Base-by-base conservation (phyloP, 306 rosid species). In the Prunus mira region DNA sequence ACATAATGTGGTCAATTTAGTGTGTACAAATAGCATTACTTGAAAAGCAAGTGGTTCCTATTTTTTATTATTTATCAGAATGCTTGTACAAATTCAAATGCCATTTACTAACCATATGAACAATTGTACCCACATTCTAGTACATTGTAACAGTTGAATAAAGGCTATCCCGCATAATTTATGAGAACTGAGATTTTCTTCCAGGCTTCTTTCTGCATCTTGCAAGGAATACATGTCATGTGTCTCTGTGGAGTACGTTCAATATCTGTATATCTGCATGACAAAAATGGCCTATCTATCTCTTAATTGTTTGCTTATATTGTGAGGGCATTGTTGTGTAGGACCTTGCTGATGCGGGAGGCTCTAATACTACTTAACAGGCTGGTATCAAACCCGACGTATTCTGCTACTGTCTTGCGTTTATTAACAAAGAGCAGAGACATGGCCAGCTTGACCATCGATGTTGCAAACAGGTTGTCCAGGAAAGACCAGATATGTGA, bases 291-390 rank as follows among this genome's bases (percentile, higher is more conserved):
- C 41, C 41, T 28, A 3, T 67, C 1, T 34, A 15, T 69, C 57
- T 72, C 65, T 63, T 64, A n/a, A 18, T 32, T 24, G 65, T 67
- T 76, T 76, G 78, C 79, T 69, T 60, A 69, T 60, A 69, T 67
- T 72, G 7, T 11, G 63, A 67, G 55, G 12, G 67, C 55, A 60
- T 77, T 77, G 27, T 80, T 67, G 28, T 69, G 80, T 20, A 94
- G 98, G 95, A 88, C 93, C n/a, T 86, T 92, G 86, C 85, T 92
- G 69, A 81, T 92, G 18, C 86, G 98, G 73, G 98, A 94, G 89
- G 89, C 86, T 67, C 86, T 94, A 64, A 94, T 94, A 72, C 82
- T 94, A 78, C 95, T 94, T 0, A 92, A 94, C 83, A 86, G 98
- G 72, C 83, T 94, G 49, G 97, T 86, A 27, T 92, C 98, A 3